Conservation (phyloP, 1,284 basidiomycete genomes). For the Cystobasidium pallidum region DNA sequence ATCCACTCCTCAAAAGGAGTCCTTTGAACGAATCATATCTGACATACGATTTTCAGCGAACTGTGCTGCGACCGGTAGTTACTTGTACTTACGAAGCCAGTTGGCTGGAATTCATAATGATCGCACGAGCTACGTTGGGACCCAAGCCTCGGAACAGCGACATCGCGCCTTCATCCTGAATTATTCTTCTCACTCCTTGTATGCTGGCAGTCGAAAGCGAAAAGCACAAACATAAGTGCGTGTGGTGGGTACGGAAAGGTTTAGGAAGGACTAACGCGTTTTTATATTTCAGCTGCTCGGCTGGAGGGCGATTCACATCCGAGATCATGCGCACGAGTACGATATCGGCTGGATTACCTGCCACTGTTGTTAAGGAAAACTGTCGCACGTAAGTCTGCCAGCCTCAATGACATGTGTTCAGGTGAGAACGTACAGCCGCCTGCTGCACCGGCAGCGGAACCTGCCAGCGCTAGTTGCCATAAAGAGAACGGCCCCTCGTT, state of each 20-base stretch:
- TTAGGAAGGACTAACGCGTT: slow-evolving; percentile 47
- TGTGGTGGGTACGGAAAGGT: no score
- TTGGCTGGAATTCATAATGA: slow-evolving; percentile 90
- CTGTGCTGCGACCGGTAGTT: not conserved
- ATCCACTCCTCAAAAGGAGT: slow-evolving; percentile 68
- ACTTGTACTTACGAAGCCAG: slow-evolving; percentile 70
- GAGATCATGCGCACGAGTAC: slow-evolving; percentile 74
- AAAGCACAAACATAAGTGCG: no score
- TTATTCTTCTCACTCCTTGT: slow-evolving; percentile 33
- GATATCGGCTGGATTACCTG: slow-evolving; percentile 75
- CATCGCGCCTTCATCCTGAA: slow-evolving; percentile 72
- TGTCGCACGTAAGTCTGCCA: not conserved
- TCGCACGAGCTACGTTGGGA: slow-evolving; percentile 80
- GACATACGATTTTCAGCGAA: not conserved
- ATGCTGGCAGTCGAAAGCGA: no score
- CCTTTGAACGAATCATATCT: slow-evolving; percentile 91
- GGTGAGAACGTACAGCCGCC: slow-evolving; percentile 30
- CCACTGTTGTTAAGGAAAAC: slow-evolving; percentile 59
- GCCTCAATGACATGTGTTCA: slow-evolving; percentile 63
- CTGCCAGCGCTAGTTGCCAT: slow-evolving; percentile 78
- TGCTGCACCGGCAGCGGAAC: slow-evolving; percentile 45
- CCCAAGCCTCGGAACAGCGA: slow-evolving; percentile 77
- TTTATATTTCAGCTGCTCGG: slow-evolving; percentile 77
- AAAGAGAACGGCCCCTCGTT: slow-evolving; percentile 60
- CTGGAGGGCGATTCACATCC: slow-evolving; percentile 80